Base-by-base conservation (phyloP, 1,139 yeast genomes). In the Ogataea hybrid region DNA sequence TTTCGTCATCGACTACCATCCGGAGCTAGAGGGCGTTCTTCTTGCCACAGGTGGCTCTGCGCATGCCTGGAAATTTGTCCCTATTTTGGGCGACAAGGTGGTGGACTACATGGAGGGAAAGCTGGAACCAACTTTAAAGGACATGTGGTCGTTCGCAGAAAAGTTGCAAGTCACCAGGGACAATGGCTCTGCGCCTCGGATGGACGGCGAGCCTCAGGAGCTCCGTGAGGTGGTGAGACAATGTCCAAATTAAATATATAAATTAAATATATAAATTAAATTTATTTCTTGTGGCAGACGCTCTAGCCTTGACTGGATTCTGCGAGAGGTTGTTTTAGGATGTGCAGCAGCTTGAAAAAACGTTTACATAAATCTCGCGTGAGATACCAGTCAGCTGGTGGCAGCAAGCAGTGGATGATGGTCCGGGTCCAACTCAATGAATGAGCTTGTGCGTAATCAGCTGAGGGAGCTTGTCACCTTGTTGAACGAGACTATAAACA, bases 41-140 rank as follows among this genome's bases (percentile, higher is more conserved):
- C 30, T 59, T 20, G 63, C 61, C 5, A 59, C 62, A 9, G 63
- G 63, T 7, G 68, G 63, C 44, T 63, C 72, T 3, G 73, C 71
- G 6, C 70, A 68, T 48, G 71, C 64, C 1, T 68, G 62, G 53
- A 69, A 68, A 51, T 67, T 64, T 41, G 53, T 68, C 35, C 73
- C 73, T n/a, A 61, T 62, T 36, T 57, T 69, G 30, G 73, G 73
- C 10, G 58, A 59, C 38, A 51, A 51, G 28, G 43, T 51, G 5
- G 47, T 51, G 11, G 54, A 51, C 25, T 41, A 41, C 6, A 14
- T 51, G 28, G 36, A 35, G 14, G 50, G 44, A 2, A 39, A 23
- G 7, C 34, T 51, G 18, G 53, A 48, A 27, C 46, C 47, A 3
- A 43, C 22, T 4, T 32, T 51, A 8, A 27, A 30, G 14, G 20